These are phyloP conservation scores for Claviceps capensis DNA, from an alignment of 2,329 filamentous ascomycete species.

Conservation along the genomic window DNA sequence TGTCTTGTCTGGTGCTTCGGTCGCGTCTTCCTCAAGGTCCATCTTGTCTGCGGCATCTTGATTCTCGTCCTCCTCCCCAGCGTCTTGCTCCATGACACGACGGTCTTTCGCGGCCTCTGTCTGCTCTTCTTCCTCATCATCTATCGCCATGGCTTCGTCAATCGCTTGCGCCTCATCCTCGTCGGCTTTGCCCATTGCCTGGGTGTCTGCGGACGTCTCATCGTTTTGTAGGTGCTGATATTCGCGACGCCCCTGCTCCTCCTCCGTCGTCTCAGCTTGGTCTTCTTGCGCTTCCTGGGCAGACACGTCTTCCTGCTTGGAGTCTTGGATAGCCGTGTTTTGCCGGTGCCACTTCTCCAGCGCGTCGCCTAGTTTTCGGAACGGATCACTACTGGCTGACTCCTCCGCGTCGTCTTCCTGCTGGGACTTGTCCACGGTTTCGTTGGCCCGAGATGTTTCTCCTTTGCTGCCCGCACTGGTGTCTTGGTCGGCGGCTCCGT, in stretches of 20 bases:
- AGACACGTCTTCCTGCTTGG: slow-evolving; percentile 21
- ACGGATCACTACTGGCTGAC: slow-evolving; percentile 48
- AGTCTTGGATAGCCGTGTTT: slow-evolving; percentile 64
- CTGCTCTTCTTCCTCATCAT: slow-evolving; percentile 62
- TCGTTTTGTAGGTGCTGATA: slow-evolving; percentile 90
- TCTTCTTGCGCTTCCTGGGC: slow-evolving; percentile 23
- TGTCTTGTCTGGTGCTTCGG: slow-evolving; percentile 22
- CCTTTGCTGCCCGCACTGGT: slow-evolving; percentile 52
- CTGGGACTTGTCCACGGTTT: slow-evolving; percentile 33
- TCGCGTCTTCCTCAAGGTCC: slow-evolving; percentile 22
- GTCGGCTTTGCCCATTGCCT: slow-evolving; percentile 77
- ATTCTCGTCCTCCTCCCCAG: slow-evolving; percentile 33
- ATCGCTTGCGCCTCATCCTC: slow-evolving; percentile 78
- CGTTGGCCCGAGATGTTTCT: slow-evolving; percentile 32
- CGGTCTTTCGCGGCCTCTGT: slow-evolving; percentile 34
- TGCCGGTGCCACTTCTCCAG: slow-evolving; percentile 87
- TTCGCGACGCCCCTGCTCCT: slow-evolving; percentile 61
- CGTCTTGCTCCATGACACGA: slow-evolving; percentile 39
- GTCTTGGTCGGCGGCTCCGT: slow-evolving; percentile 49
- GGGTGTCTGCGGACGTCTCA: slow-evolving; percentile 66
- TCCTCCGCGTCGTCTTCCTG: slow-evolving; percentile 30
- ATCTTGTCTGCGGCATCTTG: slow-evolving; percentile 29
- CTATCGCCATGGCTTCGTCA: slow-evolving; percentile 79
- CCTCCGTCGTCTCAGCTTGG: slow-evolving; percentile 36
- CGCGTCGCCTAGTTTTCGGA: slow-evolving; percentile 89